Evolutionary conservation across 495 filamentous ascomycete genomes (phyloP), one percentile per base, ranked within the genome.

Genomic region (Penicillium flavigenum): DNA sequence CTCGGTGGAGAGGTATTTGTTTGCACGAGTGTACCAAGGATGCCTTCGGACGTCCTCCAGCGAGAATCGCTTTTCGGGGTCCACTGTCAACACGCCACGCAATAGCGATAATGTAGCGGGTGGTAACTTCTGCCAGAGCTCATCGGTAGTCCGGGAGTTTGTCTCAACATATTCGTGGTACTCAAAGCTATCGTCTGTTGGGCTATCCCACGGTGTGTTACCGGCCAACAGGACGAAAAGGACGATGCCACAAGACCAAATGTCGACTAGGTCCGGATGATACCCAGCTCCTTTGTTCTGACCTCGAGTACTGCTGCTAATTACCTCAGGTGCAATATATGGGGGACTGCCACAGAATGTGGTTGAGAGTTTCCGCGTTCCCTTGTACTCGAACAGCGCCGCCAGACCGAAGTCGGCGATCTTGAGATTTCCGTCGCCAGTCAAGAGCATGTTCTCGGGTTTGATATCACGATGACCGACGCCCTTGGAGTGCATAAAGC

Each of bases 141-240:
- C 84, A 64, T 98, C 95, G 11, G 82, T 84, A 57, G 88, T 90
- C 38, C 88, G 85, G 17, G 92, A 88, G 47, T 88, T 85, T 1
- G 85, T 90, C 26, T 81, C 80, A n/a, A 88, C 77, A 67, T 94
- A 98, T 72, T 96, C 90, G 62, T 88, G 80, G 64, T 86, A 95
- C 69, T 95, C 90, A 77, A 86, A 91, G 66, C 88, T 90, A 56
- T 82, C 76, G 20, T 82, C 72, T 11, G 91, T 91, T 2, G 94
- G 94, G 65, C 94, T 89, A 64, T 98, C 95, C 94, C 94, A 99
- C 0, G 94, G 94, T 2, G 94, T 99, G 70, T 99, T 99, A 11
- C 94, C 94, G 5, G 92, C 91, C 17, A 99, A 72, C 5, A 99
- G 78, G 41, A 98, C 94, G 65, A 99, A 99, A 9, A 99, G 78